phyloP scores from a whole-genome alignment of 768 basidiomycete genomes.

The Lentinula aciculospora region DNA sequence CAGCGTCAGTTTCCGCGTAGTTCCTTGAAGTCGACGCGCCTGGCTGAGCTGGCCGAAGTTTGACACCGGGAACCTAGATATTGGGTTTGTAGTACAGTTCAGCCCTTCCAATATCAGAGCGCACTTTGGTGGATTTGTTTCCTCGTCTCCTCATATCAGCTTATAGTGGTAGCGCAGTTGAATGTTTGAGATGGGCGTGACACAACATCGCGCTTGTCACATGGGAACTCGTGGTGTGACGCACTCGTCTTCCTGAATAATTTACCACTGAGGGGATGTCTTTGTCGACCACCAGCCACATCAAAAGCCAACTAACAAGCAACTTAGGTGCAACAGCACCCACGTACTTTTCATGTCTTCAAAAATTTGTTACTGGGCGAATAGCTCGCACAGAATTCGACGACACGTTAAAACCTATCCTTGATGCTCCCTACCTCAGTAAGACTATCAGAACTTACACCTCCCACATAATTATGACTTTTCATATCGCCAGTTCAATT shows the following conservation, averaged over 20 bases:
- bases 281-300: constrained; percentile 65
- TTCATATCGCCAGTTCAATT: constrained; percentile 46
- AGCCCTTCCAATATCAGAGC: too few relatives aligned
- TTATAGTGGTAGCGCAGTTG: neutral
- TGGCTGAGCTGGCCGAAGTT: constrained; percentile 60
- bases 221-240: neutral
- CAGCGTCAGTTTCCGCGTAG: constrained; percentile 21
- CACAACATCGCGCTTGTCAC: neutral
- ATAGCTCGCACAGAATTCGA: constrained; percentile 77
- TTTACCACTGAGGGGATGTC: constrained; percentile 47
- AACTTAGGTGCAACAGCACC: constrained; percentile 58
- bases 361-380: constrained; percentile 59
- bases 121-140: constrained; percentile 3
- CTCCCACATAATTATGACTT: constrained; percentile 14
- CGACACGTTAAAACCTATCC: constrained; percentile 53
- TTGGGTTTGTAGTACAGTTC: neutral
- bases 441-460: constrained; percentile 7
- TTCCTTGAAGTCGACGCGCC: constrained; percentile 23
- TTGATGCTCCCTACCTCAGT: constrained; percentile 56
- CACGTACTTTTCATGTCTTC: constrained; percentile 58
- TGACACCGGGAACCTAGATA: constrained; percentile 73
- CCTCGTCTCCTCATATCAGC: neutral
- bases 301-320: constrained; percentile 61
- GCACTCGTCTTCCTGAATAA: neutral
- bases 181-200: neutral